Evolutionary conservation across 371 early-diverging fungal species (phyloP).

Genomic region (Gilbertella persicaria): DNA sequence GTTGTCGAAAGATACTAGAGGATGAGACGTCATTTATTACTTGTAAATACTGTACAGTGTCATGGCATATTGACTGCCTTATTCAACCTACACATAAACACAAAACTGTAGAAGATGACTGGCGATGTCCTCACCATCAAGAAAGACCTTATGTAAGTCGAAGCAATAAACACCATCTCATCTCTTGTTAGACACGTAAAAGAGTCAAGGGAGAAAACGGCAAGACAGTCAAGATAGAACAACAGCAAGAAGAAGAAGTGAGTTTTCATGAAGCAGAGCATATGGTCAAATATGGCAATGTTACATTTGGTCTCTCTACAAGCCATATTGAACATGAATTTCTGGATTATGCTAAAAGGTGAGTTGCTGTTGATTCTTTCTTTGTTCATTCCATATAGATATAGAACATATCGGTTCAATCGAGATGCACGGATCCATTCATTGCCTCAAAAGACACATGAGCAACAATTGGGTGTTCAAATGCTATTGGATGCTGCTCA

Average conservation of each 20-base stretch:
- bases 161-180: neutral
- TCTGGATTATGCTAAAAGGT: conserved; percentile 33
- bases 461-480: conserved; percentile 8
- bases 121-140: neutral
- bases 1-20: neutral
- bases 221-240: conserved; percentile 1
- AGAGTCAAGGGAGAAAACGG: neutral
- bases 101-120: neutral
- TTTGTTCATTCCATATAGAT: too few species aligned
- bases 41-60: neutral
- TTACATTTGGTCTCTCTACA: conserved; percentile 43
- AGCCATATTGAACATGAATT: conserved; percentile 48
- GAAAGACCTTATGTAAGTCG: neutral
- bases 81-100: neutral
- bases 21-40: neutral
- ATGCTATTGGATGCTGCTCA: conserved; percentile 21
- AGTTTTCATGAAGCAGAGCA: conserved; percentile 16
- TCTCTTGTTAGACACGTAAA: neutral
- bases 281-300: conserved; percentile 27
- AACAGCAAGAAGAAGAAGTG: neutral
- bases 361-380: neutral
- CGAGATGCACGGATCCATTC: neutral
- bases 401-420: neutral
- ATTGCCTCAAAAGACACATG: neutral
- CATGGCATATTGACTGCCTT: neutral